Evolutionary conservation across 1,284 basidiomycete genomes (phyloP).

Genomic region (Peniophora sp.): DNA sequence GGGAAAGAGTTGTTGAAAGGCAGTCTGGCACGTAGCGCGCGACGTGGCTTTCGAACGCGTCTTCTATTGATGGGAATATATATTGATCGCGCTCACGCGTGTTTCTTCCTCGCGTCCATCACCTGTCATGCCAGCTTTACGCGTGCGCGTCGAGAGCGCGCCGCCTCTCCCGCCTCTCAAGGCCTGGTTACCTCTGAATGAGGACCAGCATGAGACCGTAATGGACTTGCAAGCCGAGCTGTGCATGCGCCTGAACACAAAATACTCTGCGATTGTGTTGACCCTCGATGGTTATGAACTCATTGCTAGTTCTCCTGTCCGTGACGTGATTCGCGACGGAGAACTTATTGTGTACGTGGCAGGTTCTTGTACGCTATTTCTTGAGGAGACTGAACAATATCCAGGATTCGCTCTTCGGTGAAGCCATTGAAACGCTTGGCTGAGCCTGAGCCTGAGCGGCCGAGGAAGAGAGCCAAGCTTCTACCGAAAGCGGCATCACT

Average conservation of each 20-base stretch:
- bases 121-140: conserved; percentile 20
- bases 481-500: conserved; percentile 1
- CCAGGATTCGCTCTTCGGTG: conserved; percentile 1
- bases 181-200: conserved; percentile 32
- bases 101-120: neutral
- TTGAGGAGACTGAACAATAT: neutral
- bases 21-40: neutral
- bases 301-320: conserved; percentile 28
- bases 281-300: conserved; percentile 38
- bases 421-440: conserved; percentile 4
- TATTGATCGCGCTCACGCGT: neutral
- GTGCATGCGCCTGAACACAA: conserved; percentile 16
- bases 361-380: neutral
- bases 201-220: conserved; percentile 10
- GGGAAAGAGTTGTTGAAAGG: neutral
- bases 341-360: conserved; percentile 32
- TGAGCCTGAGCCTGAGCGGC: conserved; percentile 4
- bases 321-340: conserved; percentile 33
- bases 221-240: conserved; percentile 21
- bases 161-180: conserved; percentile 30
- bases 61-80: too few relatives aligned
- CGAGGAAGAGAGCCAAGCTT: conserved; percentile 3
- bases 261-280: conserved; percentile 20
- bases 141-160: conserved; percentile 29
- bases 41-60: conserved; percentile 1